These are phyloP conservation scores for Teunomyces atbi DNA, from an alignment of 805 yeast genomes.

Conservation along the genomic window DNA sequence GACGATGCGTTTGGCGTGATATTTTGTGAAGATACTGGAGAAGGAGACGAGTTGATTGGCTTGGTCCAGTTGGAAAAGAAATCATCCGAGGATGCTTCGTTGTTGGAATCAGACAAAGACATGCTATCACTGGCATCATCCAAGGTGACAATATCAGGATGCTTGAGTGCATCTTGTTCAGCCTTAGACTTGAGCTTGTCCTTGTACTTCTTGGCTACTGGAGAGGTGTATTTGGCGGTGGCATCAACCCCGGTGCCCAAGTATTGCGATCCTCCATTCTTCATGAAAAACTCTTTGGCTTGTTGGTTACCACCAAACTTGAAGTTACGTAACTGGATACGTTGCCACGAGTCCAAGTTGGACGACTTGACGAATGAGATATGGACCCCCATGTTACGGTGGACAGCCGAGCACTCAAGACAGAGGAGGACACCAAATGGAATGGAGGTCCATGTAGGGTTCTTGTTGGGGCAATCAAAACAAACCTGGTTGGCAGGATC, in stretches of 20 bases:
- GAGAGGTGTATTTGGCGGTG: conserved; percentile 73
- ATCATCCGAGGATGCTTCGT: conserved; percentile 63
- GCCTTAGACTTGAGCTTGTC: conserved; percentile 73
- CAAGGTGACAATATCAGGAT: conserved; percentile 73
- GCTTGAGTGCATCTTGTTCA: conserved; percentile 59
- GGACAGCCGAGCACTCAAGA: conserved; percentile 92
- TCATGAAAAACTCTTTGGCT: conserved; percentile 78
- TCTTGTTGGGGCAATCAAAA: conserved; percentile 90
- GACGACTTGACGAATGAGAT: conserved; percentile 92
- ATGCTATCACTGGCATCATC: conserved; percentile 43
- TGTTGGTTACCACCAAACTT: conserved; percentile 90
- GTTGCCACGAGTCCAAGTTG: conserved; percentile 91
- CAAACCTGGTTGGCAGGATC: conserved; percentile 78
- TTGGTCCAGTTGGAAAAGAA: conserved; percentile 92
- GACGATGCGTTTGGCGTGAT: conserved; percentile 42
- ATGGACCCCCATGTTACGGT: conserved; percentile 94
- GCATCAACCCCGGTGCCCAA: conserved; percentile 56
- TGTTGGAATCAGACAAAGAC: conserved; percentile 34
- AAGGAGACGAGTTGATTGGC: conserved; percentile 56
- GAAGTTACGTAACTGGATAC: conserved; percentile 85
- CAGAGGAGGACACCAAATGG: conserved; percentile 93
- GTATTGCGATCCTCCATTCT: conserved; percentile 80
- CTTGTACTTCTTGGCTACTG: conserved; percentile 77
- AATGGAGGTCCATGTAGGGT: conserved; percentile 98
- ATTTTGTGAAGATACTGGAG: conserved; percentile 48